Base-by-base conservation (phyloP, 106 monocot species). In the Acanthochlamys bracteata region DNA sequence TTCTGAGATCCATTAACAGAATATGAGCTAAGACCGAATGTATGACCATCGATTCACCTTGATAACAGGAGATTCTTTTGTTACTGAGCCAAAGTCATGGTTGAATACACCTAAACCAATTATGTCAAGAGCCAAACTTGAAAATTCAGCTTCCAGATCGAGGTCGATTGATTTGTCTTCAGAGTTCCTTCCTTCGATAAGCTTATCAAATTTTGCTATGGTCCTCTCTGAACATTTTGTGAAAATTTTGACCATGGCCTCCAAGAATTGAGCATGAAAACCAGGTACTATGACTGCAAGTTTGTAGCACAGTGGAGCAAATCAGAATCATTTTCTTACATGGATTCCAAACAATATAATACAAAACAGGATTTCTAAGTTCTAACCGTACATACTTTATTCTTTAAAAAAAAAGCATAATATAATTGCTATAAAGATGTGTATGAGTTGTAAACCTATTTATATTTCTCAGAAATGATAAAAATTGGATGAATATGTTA, bases 91-190 rank as follows among this genome's bases (percentile, higher is more conserved):
- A 69, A 98, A 92, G 72, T 98, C 96, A 75, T 85, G 88, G 77
- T 98, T 98, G 67, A 98, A 98, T n/a, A 98, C 85, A 67, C 80
- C 96, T 66, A 92, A 65, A 13, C 96, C 96, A 75, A 98, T 98
- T 51, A 92, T 85, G 51, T 98, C 96, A 45, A 98, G 96, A 25
- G 96, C 91, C 71, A 98, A 62, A 83, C 76, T 92, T 68, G 91
- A 98, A 79, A 98, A 98, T 67, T 98, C 96, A 40, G 96, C 90
- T 85, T 98, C 96, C 42, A 98, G 82, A 71, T 98, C 96, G 59
- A 98, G 55, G 63, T 92, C 91, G 42, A 88, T 83, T 73, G 76
- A 66, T 22, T 80, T 67, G 53, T 39, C 53, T 16, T 42, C 60
- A 59, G 4, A 6, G 19, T 20, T 52, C 25, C 61, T 63, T 45